phyloP scores from a whole-genome alignment of 352 stramenopile species.

The Globisporangium yorkense region DNA sequence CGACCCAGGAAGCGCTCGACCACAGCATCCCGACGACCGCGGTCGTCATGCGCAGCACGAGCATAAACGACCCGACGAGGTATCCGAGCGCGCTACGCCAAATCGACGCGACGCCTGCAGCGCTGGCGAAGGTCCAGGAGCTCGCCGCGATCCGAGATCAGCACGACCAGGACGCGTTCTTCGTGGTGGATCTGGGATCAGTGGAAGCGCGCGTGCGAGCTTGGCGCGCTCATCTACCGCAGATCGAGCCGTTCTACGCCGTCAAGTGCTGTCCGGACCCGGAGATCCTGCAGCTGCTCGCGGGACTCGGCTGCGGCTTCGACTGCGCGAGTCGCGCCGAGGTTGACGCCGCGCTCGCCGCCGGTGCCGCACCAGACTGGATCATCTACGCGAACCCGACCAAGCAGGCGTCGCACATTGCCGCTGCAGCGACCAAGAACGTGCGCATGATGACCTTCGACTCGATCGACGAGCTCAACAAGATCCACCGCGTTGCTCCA shows the following conservation, averaged over 20 bases:
- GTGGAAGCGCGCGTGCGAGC: slow-evolving; percentile 79
- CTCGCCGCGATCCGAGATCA: slow-evolving; percentile 26
- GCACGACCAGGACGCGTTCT: slow-evolving; percentile 78
- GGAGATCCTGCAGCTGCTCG: slow-evolving; percentile 57
- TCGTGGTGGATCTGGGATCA: slow-evolving; percentile 83
- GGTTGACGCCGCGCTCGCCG: slow-evolving; percentile 82
- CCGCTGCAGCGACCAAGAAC: slow-evolving; percentile 62
- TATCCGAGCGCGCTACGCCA: slow-evolving; percentile 1
- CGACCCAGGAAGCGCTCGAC: slow-evolving; percentile 8
- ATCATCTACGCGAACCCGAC: slow-evolving; percentile 96
- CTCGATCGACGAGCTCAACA: slow-evolving; percentile 90
- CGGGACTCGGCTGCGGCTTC: slow-evolving; percentile 81
- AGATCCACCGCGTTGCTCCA: slow-evolving; percentile 87
- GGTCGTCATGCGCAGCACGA: not conserved
- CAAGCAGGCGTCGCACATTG: slow-evolving; percentile 90
- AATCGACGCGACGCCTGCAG: slow-evolving; percentile 6
- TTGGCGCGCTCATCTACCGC: slow-evolving; percentile 75
- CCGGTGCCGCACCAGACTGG: slow-evolving; percentile 53
- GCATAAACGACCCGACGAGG: not conserved
- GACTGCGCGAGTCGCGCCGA: slow-evolving; percentile 91
- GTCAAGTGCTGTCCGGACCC: slow-evolving; percentile 95
- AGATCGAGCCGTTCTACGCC: slow-evolving; percentile 92
- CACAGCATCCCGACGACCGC: slow-evolving; percentile 2
- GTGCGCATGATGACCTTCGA: slow-evolving; percentile 93
- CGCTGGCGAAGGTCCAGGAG: slow-evolving; percentile 43